Conservation (phyloP, 2,329 filamentous ascomycete species). For the Cercospora sp. region DNA sequence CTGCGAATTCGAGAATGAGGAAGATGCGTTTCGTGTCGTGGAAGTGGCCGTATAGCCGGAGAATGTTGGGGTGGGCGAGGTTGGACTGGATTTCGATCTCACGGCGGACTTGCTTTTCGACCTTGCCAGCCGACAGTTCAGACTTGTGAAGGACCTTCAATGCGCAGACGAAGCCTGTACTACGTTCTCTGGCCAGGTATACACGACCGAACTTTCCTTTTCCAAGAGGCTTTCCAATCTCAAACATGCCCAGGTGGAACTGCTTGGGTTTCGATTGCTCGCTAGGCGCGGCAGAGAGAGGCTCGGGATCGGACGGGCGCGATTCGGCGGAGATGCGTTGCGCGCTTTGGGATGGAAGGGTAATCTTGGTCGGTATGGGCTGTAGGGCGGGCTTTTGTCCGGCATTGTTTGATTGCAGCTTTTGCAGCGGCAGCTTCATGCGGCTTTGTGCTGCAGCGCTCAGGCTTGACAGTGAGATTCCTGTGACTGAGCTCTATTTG, state of each 20-base stretch:
- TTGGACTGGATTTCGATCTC: slow-evolving; percentile 91
- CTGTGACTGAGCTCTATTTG: slow-evolving; percentile 49
- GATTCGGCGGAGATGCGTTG: slow-evolving; percentile 42
- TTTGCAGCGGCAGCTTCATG: slow-evolving; percentile 73
- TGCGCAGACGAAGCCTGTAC: slow-evolving; percentile 78
- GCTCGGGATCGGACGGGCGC: slow-evolving; percentile 31
- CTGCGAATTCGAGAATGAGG: slow-evolving; percentile 82
- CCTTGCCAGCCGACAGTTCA: slow-evolving; percentile 75
- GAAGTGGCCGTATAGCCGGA: slow-evolving; percentile 83
- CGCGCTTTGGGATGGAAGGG: slow-evolving; percentile 67
- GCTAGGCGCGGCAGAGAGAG: slow-evolving; percentile 28
- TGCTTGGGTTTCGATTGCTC: slow-evolving; percentile 50
- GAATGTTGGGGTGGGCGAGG: slow-evolving; percentile 80
- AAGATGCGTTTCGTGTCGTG: slow-evolving; percentile 87
- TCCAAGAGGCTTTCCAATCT: slow-evolving; percentile 81
- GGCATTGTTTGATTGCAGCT: slow-evolving; percentile 74
- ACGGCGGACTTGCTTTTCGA: slow-evolving; percentile 83
- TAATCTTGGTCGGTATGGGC: slow-evolving; percentile 62
- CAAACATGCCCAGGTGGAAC: slow-evolving; percentile 91
- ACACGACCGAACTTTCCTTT: slow-evolving; percentile 88
- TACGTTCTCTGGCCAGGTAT: slow-evolving; percentile 78
- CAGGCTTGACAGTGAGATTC: slow-evolving; percentile 52
- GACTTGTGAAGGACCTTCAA: slow-evolving; percentile 85
- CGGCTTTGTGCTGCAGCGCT: slow-evolving; percentile 56
- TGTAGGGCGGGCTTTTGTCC: slow-evolving; percentile 41